Base-by-base conservation (phyloP, 352 stramenopile species). In the Pelagophyceae sp. region DNA sequence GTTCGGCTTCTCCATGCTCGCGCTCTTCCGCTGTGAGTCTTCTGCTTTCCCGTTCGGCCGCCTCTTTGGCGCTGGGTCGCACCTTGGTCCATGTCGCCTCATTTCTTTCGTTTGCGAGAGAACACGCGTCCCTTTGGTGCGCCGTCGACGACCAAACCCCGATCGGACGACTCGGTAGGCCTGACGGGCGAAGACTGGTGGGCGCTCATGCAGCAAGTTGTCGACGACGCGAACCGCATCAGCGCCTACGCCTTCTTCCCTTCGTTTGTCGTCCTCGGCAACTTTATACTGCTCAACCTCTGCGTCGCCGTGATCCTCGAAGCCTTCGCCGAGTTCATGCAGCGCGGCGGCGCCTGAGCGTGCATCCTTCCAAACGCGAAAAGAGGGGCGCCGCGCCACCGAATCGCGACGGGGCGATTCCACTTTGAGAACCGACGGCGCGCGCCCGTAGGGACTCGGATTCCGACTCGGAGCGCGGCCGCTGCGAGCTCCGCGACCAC, bases 111-210 rank as follows among this genome's bases (percentile, higher is more conserved):
- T n/a, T n/a, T n/a, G n/a, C n/a, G n/a, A n/a, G n/a, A n/a, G n/a
- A n/a, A n/a, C n/a, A n/a, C n/a, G n/a, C n/a, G n/a, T n/a, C n/a
- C n/a, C n/a, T n/a, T n/a, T n/a, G n/a, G n/a, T n/a, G n/a, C n/a
- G n/a, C n/a, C n/a, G n/a, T n/a, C n/a, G n/a, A n/a, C n/a, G n/a
- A n/a, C n/a, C n/a, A n/a, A n/a, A n/a, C n/a, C n/a, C n/a, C n/a
- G n/a, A n/a, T n/a, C n/a, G n/a, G n/a, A n/a, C n/a, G n/a, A n/a
- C n/a, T n/a, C n/a, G n/a, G n/a, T n/a, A n/a, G n/a, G n/a, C 27
- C 84, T 89, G 17, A 95, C 90, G 0, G 92, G 92, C 23, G 91
- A 96, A 80, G 88, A 89, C 6, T 96, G 90, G 90, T 87, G 96
- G 72, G 87, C 81, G 38, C 89, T 91, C 63, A 95, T 95, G 90